These are phyloP conservation scores for Geotrichum europaeum DNA, from an alignment of 1,139 yeast genomes.

Conservation along the genomic window DNA sequence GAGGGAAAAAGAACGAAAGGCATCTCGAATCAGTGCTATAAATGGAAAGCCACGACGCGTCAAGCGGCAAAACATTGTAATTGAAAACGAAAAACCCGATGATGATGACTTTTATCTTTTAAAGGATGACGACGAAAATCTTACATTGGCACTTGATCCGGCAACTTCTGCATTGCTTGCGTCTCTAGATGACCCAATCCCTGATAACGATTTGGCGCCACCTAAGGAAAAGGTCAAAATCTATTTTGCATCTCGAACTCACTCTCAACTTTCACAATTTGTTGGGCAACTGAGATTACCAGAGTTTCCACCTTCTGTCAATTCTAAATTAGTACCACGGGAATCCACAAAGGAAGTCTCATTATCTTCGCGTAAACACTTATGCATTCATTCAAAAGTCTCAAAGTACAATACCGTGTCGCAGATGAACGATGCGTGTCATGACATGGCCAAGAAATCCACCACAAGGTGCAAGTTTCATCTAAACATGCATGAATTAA, in stretches of 20 bases:
- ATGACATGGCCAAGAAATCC: conserved; percentile 55
- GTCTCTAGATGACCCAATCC: conserved; percentile 7
- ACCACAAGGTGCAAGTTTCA: conserved; percentile 46
- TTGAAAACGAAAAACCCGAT: conserved; percentile 5
- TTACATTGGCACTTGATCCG: conserved; percentile 10
- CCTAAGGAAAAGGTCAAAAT: conserved; percentile 36
- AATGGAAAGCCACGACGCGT: not conserved
- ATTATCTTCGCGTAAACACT: conserved; percentile 72
- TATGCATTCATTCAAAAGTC: conserved; percentile 69
- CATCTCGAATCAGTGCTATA: conserved; percentile 15
- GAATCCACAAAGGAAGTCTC: conserved; percentile 27
- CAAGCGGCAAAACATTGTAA: conserved; percentile 2
- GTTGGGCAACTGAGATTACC: conserved; percentile 65
- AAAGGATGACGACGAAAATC: conserved; percentile 12
- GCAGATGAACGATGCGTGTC: conserved; percentile 76
- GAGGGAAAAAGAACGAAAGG: conserved; percentile 23
- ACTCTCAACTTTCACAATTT: conserved; percentile 81
- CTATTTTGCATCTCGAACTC: conserved; percentile 79
- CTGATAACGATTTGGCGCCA: not conserved
- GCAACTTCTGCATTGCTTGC: conserved; percentile 11
- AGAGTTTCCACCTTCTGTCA: conserved; percentile 52
- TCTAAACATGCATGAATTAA: conserved; percentile 34
- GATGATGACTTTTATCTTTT: conserved; percentile 11
- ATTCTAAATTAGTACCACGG: conserved; percentile 26
- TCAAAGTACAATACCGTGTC: conserved; percentile 44